phyloP scores from a whole-genome alignment of 208 protist species.

The Phytomonas francai region DNA sequence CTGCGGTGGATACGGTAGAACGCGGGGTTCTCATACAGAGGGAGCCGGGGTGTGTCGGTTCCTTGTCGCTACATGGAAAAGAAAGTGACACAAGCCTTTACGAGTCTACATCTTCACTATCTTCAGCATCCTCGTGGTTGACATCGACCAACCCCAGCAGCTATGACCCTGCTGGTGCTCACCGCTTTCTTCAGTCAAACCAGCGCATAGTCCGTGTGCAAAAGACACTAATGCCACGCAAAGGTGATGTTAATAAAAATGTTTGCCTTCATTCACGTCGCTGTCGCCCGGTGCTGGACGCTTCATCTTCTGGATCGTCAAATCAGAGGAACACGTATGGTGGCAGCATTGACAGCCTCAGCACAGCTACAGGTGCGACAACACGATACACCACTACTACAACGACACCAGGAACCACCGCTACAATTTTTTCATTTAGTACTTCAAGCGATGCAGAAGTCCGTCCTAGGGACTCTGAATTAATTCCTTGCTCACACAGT shows the following conservation, averaged over 20 bases:
- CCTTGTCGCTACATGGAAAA: not conserved
- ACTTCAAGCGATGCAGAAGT: not conserved
- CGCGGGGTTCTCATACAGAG: not conserved
- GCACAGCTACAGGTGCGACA: not conserved
- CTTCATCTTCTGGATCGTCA: not conserved
- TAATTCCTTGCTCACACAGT: not conserved
- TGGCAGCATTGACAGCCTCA: not conserved
- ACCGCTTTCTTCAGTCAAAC: conserved; percentile 20
- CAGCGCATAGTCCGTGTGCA: conserved; percentile 3
- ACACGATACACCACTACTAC: conserved; percentile 1
- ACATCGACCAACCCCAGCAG: conserved; percentile 44
- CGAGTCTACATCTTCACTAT: not conserved
- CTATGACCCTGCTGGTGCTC: conserved; percentile 19
- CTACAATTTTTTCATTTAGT: not conserved
- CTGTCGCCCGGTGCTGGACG: not conserved
- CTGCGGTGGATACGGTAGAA: conserved; percentile 11
- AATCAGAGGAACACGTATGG: not conserved
- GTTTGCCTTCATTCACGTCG: not conserved
- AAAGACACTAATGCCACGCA: not conserved
- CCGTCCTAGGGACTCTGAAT: not conserved
- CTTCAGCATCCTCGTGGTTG: conserved; percentile 24
- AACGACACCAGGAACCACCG: not conserved
- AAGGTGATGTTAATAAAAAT: not conserved
- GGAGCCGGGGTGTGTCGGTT: not conserved
- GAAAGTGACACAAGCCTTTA: conserved; percentile 2